These are phyloP conservation scores for Schoenoplectus tabernaemontani DNA, from an alignment of 202 grass and related monocot species.

Conservation along the genomic window DNA sequence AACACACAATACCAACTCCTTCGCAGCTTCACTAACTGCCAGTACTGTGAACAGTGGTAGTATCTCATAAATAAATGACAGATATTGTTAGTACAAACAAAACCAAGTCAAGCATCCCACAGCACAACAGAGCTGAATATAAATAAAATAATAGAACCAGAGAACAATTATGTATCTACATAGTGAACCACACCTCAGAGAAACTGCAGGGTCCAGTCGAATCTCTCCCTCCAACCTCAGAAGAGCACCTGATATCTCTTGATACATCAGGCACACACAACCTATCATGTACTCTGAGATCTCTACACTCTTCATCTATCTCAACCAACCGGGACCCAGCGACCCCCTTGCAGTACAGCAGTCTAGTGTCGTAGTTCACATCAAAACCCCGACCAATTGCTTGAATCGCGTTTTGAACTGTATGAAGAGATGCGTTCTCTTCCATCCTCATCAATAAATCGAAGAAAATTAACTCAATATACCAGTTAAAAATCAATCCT, in stretches of 20 bases:
- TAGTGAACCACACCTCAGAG: slow-evolving; percentile 30
- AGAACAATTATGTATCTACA: neutral
- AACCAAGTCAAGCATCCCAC: neutral
- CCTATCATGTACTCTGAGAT: slow-evolving; percentile 25
- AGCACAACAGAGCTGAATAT: neutral
- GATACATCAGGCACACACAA: slow-evolving; percentile 31
- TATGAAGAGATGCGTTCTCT: slow-evolving; percentile 29
- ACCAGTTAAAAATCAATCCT: neutral
- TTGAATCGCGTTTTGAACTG: slow-evolving; percentile 33
- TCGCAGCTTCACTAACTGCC: neutral
- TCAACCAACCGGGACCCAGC: slow-evolving; percentile 29
- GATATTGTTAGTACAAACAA: neutral
- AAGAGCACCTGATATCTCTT: slow-evolving; percentile 26
- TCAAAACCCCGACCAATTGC: slow-evolving; percentile 47
- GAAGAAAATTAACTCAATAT: neutral
- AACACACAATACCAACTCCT: neutral
- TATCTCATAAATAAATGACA: neutral
- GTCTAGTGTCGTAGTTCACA: slow-evolving; percentile 39
- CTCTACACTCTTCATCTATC: slow-evolving; percentile 27
- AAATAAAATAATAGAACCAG: neutral
- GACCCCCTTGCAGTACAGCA: slow-evolving; percentile 49
- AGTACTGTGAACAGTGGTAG: neutral
- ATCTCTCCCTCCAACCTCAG: slow-evolving; percentile 23
- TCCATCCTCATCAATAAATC: slow-evolving; percentile 37
- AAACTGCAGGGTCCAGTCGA: slow-evolving; percentile 33